phyloP scores from a whole-genome alignment of 1,284 basidiomycete species.

The Malassezia sp. region DNA sequence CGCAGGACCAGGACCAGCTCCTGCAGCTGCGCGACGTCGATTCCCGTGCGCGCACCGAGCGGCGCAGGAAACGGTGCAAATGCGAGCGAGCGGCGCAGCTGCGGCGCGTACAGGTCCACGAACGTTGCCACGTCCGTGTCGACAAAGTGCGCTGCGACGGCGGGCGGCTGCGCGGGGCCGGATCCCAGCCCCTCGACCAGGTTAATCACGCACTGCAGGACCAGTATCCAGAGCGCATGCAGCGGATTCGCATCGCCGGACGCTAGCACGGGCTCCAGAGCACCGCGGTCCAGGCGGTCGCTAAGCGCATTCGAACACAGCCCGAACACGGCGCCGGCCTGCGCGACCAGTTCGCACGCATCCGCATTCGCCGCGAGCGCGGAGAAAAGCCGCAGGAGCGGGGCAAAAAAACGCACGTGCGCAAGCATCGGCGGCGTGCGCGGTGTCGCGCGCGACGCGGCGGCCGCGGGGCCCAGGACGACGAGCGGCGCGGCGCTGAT shows the following conservation, averaged over 20 bases:
- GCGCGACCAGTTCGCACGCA: constrained; percentile 72
- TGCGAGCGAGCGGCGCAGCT: constrained; percentile 62
- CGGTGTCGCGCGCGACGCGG: neutral
- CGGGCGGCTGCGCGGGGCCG: neutral
- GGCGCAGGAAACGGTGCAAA: constrained; percentile 53
- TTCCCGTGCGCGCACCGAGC: neutral
- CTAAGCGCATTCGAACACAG: constrained; percentile 74
- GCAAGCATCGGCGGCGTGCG: neutral
- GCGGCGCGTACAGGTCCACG: constrained; percentile 69
- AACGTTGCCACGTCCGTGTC: constrained; percentile 74
- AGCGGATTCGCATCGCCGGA: constrained; percentile 63
- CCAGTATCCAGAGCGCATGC: constrained; percentile 70
- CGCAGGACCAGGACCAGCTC: constrained; percentile 24
- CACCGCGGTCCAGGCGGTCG: constrained; percentile 60
- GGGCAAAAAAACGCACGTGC: constrained; percentile 13
- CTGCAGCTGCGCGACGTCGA: constrained; percentile 27
- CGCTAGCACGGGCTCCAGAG: constrained; percentile 59
- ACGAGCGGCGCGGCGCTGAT: constrained; percentile 3
- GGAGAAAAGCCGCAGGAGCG: constrained; percentile 73
- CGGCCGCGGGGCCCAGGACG: neutral
- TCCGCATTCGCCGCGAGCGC: constrained; percentile 64
- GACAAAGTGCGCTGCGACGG: constrained; percentile 59
- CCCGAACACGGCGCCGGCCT: constrained; percentile 66
- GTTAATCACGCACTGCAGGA: constrained; percentile 67
- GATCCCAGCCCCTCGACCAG: constrained; percentile 55